These are phyloP conservation scores for Botrytis fabae DNA, from an alignment of 2,329 filamentous ascomycete species.

Conservation along the genomic window DNA sequence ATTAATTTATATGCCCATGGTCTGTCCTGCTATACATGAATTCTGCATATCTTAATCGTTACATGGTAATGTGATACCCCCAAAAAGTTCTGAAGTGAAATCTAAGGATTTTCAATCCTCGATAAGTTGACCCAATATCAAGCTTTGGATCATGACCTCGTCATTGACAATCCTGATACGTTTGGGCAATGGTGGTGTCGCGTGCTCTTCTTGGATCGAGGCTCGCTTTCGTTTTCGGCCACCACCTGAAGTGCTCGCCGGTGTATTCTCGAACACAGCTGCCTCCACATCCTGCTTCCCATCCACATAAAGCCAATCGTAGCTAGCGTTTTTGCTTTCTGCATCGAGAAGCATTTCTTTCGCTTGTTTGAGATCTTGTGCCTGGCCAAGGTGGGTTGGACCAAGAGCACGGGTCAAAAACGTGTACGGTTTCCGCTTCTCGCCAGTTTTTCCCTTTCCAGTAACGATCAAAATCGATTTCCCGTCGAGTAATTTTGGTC, in stretches of 20 bases:
- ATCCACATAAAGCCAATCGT: slow-evolving; percentile 80
- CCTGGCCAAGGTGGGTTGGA: slow-evolving; percentile 64
- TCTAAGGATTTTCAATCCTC: slow-evolving; percentile 25
- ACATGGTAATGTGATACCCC: not conserved
- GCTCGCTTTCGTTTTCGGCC: slow-evolving; percentile 49
- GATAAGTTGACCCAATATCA: slow-evolving; percentile 80
- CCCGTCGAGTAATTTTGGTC: slow-evolving; percentile 64
- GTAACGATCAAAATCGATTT: slow-evolving; percentile 73
- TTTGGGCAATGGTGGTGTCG: slow-evolving; percentile 46
- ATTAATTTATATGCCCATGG: not conserved
- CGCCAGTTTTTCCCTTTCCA: slow-evolving; percentile 59
- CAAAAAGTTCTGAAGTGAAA: not conserved
- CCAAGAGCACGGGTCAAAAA: slow-evolving; percentile 81
- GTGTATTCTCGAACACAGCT: slow-evolving; percentile 38
- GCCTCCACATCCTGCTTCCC: slow-evolving; percentile 52
- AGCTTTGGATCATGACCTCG: slow-evolving; percentile 87
- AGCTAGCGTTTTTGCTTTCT: slow-evolving; percentile 50
- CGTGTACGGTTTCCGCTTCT: slow-evolving; percentile 69
- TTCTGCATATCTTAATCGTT: not conserved
- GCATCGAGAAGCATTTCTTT: slow-evolving; percentile 56
- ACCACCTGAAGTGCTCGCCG: slow-evolving; percentile 33
- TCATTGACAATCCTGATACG: slow-evolving; percentile 71
- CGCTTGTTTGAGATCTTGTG: slow-evolving; percentile 65
- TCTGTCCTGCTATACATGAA: not conserved
- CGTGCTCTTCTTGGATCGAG: slow-evolving; percentile 39